Conservation (phyloP, 805 yeast species). For the Barnettozyma botsteinii region DNA sequence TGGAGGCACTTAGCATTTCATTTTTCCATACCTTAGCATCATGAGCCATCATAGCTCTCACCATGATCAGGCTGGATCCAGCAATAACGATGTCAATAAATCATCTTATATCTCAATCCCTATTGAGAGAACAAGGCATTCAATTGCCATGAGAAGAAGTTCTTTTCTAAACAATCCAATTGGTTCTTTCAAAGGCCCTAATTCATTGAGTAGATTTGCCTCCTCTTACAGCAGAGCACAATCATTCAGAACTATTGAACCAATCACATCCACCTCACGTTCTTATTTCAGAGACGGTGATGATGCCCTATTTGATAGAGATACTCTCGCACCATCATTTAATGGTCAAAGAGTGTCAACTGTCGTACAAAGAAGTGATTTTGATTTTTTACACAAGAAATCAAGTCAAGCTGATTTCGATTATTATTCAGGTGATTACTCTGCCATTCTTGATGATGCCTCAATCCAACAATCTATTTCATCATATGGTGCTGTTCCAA, state of each 20-base stretch:
- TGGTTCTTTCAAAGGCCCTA: conserved; percentile 58
- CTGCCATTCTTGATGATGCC: conserved; percentile 35
- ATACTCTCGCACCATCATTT: conserved; percentile 57
- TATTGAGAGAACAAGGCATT: conserved; percentile 17
- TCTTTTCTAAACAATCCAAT: conserved; percentile 40
- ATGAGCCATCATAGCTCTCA: conserved; percentile 1
- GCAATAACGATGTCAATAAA: conserved; percentile 1
- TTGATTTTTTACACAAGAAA: conserved; percentile 23
- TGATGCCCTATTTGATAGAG: conserved; percentile 67
- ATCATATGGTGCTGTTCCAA: conserved; percentile 29
- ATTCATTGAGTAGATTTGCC: conserved; percentile 74
- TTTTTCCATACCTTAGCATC: no score
- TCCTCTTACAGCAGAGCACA: conserved; percentile 77
- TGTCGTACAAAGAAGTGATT: conserved; percentile 37
- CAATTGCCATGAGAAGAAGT: conserved; percentile 28
- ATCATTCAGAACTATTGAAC: conserved; percentile 54
- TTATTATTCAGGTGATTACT: conserved; percentile 28
- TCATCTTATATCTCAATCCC: conserved; percentile 16
- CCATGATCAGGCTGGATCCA: conserved; percentile 1
- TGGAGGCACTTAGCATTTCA: no score
- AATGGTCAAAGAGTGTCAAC: conserved; percentile 61
- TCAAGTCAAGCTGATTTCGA: conserved; percentile 18
- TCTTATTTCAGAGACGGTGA: conserved; percentile 58
- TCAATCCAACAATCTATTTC: conserved; percentile 29
- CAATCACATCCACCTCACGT: conserved; percentile 37